Conservation (phyloP, 768 basidiomycete genomes). For the Russula sp. region DNA sequence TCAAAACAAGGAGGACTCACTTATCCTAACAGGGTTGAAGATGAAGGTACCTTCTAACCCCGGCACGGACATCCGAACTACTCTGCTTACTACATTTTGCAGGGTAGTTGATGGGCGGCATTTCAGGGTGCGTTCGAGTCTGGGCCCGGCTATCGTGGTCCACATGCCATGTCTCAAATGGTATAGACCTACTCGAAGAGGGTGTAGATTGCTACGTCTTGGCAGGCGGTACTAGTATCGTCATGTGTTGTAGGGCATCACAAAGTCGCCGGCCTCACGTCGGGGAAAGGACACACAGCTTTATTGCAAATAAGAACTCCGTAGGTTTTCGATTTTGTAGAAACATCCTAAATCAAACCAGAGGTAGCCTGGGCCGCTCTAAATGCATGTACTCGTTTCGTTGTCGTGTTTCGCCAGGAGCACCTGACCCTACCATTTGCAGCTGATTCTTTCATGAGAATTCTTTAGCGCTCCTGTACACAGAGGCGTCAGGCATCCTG, state of each 20-base stretch:
- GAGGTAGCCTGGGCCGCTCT: neutral
- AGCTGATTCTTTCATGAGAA: conserved; percentile 1
- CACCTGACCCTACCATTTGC: neutral
- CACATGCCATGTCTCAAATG: neutral
- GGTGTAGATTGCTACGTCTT: neutral
- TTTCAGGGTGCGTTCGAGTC: neutral
- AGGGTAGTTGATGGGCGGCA: neutral
- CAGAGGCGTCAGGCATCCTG: neutral
- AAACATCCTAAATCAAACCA: neutral
- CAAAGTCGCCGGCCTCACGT: neutral
- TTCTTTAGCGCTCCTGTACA: neutral
- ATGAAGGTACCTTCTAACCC: neutral
- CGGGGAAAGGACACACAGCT: neutral
- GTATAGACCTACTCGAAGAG: neutral
- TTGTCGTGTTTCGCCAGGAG: neutral
- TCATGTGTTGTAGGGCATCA: neutral
- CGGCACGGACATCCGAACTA: conserved; percentile 5
- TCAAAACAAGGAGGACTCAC: neutral
- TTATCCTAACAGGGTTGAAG: neutral
- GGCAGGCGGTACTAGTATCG: neutral
- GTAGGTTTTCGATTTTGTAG: neutral
- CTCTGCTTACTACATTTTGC: neutral
- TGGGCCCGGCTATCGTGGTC: neutral
- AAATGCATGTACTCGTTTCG: neutral
- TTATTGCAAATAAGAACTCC: conserved; percentile 3